Base-by-base conservation (phyloP, 805 yeast species). In the Lachancea kluyveri region DNA sequence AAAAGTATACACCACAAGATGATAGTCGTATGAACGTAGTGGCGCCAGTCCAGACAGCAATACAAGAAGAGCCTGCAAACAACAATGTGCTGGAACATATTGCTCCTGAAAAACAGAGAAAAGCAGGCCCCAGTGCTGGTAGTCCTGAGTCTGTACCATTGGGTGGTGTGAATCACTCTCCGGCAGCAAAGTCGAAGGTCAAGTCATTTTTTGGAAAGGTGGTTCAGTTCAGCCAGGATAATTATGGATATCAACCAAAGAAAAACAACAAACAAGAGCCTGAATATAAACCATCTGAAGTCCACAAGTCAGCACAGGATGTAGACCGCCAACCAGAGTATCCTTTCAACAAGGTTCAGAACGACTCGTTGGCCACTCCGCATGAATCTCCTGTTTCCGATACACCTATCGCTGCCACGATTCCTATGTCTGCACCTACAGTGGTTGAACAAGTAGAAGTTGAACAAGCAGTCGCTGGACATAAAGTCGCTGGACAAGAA, bases 161-260 rank as follows among this genome's bases (percentile, higher is more conserved):
- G n/a, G n/a, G n/a, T n/a, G n/a, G n/a, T n/a, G 11, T 19, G 10
- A 19, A 19, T 7, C 7, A n/a, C 12, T 22, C 24, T 6, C 24
- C 24, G 11, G 11, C 32, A 8, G 13, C 35, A 16, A 25, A 34
- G 30, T 30, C 31, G 25, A 50, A 45, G 31, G 43, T 54, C 23
- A 54, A 50, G 38, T 41, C 39, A 24, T 41, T 54, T 22, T 35
- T 56, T n/a, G 45, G 45, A 21, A 53, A 45, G 30, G 50, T 56
- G 11, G 52, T 49, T 6, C 55, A 54, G 29, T 56, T 56, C 28
- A 54, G 59, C 10, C 43, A 45, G n/a, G 58, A 56, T 31, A 54
- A 56, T 29, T 50, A 51, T 28, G 61, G 61, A 3, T 49, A 52
- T 32, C 61, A 54, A 34, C 47, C 50, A 11, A 28, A 49, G 12